Evolutionary conservation across 1,284 basidiomycete species (phyloP), one percentile per base, ranked within the genome.

Genomic region (Trametes hirsuta): DNA sequence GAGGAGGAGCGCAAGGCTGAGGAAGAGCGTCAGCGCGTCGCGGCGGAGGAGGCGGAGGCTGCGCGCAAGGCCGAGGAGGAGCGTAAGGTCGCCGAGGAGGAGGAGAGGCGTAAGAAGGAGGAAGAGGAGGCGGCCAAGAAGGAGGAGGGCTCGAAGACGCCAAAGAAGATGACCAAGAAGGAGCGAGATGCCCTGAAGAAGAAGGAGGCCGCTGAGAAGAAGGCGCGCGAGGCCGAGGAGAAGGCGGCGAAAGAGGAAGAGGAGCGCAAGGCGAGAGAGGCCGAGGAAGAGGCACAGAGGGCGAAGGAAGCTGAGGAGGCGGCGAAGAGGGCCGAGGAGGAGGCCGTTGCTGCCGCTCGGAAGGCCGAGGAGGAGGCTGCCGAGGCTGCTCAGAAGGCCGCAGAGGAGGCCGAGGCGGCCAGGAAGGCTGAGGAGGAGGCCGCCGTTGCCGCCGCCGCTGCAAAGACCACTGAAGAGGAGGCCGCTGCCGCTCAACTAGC

Each of bases 81-180:
- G 36, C 47, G 53, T 22, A 30, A 45, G 42, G 44, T 36, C 21
- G 53, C 51, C 22, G 51, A 56, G 47, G 55, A 59, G 55, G 49
- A 53, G 53, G 47, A 49, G 57, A 44, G 25, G 62, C 51, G 44
- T 12, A 45, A 51, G 58, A 59, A 56, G 53, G 40, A 47, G 56
- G 55, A 56, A 46, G 40, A 47, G 58, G 55, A 58, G n/a, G 55
- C 55, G 9, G 61, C 59, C 14, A 63, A 56, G 54, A 68, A 30
- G 39, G n/a, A 66, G 8, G 11, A 59, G 18, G 42, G 66, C 52
- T 53, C 42, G 24, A 59, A 61, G 44, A 64, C 63, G 6, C 66
- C 65, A 10, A 64, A 58, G 54, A 69, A 68, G 44, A 41, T 64
- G 59, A 55, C 47, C 24, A 61, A 59, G 58, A 52, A 47, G 21